phyloP scores from a whole-genome alignment of 192 early-diverging fungal species.

The Coemansia sp. region DNA sequence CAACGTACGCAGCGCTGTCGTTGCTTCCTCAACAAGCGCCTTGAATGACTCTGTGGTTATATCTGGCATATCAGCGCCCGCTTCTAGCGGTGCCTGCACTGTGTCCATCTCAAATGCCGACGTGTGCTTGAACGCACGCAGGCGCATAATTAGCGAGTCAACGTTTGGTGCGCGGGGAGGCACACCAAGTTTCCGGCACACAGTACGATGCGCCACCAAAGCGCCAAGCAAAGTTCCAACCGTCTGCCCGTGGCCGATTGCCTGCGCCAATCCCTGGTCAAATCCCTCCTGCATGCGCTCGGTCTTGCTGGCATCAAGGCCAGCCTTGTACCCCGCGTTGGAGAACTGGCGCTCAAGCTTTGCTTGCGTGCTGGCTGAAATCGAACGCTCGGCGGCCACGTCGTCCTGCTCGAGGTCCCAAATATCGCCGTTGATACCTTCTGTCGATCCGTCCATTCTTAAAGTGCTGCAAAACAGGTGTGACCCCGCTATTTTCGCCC shows the following conservation, averaged over 20 bases:
- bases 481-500: no score
- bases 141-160: conserved; percentile 26
- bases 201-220: conserved; percentile 26
- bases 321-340: conserved; percentile 36
- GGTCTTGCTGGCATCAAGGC: conserved; percentile 33
- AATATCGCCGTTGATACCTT: conserved; percentile 13
- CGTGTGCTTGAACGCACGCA: conserved; percentile 30
- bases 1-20: neutral
- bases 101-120: no score
- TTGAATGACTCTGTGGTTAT: conserved; percentile 6
- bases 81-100: no score
- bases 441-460: neutral
- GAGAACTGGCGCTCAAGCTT: conserved; percentile 23
- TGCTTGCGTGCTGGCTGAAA: conserved; percentile 16
- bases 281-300: conserved; percentile 45
- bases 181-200: conserved; percentile 13
- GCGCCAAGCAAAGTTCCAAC: conserved; percentile 26
- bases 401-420: conserved; percentile 28
- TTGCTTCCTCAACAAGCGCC: neutral
- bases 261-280: conserved; percentile 25
- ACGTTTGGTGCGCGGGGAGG: conserved; percentile 10
- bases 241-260: conserved; percentile 18
- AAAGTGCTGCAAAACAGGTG: no score
- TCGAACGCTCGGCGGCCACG: conserved; percentile 15
- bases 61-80: no score